Evolutionary conservation across 2,329 filamentous ascomycete genomes (phyloP).

Genomic region (Fusarium sterilihyphosum): DNA sequence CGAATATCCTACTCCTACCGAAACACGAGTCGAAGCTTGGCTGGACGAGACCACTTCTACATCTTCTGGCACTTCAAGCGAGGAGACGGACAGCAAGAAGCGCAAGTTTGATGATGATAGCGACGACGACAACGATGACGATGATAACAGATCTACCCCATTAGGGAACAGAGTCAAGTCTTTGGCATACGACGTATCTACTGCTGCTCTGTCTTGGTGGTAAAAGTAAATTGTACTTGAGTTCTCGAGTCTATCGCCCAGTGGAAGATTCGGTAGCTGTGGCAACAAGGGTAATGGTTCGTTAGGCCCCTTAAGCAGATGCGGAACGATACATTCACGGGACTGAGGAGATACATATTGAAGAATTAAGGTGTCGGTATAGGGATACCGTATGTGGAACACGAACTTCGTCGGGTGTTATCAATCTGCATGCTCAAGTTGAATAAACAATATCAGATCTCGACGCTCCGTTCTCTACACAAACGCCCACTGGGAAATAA

Average conservation of each 20-base stretch:
- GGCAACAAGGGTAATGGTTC: accelerated
- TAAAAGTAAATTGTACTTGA: too few relatives aligned
- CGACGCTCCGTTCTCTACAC: not conserved
- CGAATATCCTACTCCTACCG: not conserved
- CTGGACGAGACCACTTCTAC: not conserved
- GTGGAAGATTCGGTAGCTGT: not conserved
- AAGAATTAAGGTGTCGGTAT: too few relatives aligned
- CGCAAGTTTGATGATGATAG: not conserved
- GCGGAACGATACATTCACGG: not conserved
- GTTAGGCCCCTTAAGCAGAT: not conserved
- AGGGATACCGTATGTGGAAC: not conserved
- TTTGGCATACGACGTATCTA: not conserved
- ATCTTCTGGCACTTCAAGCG: not conserved
- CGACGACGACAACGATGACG: not conserved
- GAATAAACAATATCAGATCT: accelerated
- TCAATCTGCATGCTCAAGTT: not conserved
- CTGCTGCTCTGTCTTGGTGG: not conserved
- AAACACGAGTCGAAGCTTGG: too few relatives aligned
- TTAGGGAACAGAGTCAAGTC: not conserved
- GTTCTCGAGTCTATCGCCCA: not conserved
- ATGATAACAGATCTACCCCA: not conserved
- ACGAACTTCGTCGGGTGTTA: accelerated
- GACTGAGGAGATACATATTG: not conserved
- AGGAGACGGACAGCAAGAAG: not conserved
- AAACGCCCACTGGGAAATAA: not conserved